Evolutionary conservation across 169 alveolate species (phyloP).

Genomic region (Cryptosporidium baileyi): DNA sequence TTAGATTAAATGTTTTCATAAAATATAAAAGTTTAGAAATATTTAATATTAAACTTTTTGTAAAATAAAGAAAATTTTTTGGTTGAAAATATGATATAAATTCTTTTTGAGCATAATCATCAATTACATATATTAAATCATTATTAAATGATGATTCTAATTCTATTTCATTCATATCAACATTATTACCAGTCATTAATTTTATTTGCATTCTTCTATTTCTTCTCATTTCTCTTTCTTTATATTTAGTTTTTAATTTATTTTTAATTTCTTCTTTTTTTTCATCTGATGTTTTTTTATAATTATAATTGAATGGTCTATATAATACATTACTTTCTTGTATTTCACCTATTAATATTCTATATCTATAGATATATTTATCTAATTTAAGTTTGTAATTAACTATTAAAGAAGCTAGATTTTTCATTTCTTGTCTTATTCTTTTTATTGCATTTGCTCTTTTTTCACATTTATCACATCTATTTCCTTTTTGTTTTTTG

Average conservation of each 20-base stretch:
- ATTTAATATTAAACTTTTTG: background rate
- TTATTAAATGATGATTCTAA: background rate
- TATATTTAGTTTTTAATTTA: background rate
- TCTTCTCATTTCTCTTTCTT: background rate
- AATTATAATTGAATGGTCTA: background rate
- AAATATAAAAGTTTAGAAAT: background rate
- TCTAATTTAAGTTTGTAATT: background rate
- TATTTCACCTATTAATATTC: background rate
- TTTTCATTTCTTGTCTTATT: background rate
- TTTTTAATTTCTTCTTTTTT: background rate
- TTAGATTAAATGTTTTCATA: background rate
- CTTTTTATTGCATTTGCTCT: conserved; percentile 49
- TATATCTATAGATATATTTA: background rate
- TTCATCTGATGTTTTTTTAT: background rate
- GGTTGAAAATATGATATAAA: conserved; percentile 2
- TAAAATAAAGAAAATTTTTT: background rate
- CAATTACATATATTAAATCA: background rate
- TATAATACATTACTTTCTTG: background rate
- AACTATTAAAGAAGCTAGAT: background rate
- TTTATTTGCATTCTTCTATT: background rate
- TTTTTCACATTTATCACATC: conserved; percentile 14
- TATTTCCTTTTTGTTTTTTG: conserved; percentile 2
- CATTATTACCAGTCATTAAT: background rate
- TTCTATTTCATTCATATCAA: background rate
- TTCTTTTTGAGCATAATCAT: background rate